Evolutionary conservation across 768 basidiomycete species (phyloP).

Genomic region (Rickenella mellea): DNA sequence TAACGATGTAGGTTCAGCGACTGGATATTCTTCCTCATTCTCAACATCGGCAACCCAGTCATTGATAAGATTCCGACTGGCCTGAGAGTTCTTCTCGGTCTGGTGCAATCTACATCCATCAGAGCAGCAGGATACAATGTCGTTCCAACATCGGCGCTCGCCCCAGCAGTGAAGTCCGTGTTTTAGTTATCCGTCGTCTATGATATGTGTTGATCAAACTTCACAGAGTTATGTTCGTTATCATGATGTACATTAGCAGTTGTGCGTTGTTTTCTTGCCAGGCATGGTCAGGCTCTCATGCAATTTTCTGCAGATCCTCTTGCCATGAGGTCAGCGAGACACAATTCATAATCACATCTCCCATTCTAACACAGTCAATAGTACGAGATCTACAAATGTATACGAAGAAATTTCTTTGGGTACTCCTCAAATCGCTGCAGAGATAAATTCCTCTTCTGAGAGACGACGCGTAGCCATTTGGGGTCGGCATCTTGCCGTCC

Average conservation of each 20-base stretch:
- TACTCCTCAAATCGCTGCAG: constrained; percentile 47
- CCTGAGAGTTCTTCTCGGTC: constrained; percentile 58
- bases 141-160: constrained; percentile 62
- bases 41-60: constrained; percentile 73
- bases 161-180: constrained; percentile 84
- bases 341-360: too few species aligned
- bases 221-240: constrained; percentile 67
- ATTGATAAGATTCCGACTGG: constrained; percentile 64
- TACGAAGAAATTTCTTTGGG: constrained; percentile 93
- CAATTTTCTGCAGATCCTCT: constrained; percentile 48
- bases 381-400: constrained; percentile 86
- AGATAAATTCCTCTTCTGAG: too few species aligned
- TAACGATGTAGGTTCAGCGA: constrained; percentile 74
- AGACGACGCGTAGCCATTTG: constrained; percentile 51
- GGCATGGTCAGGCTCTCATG: constrained; percentile 2
- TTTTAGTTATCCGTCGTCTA: background rate
- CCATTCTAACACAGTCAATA: too few species aligned
- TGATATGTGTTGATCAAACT: background rate
- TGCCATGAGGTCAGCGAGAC: too few species aligned
- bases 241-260: constrained; percentile 91
- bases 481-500: constrained; percentile 75
- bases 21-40: constrained; percentile 83
- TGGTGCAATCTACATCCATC: constrained; percentile 74
- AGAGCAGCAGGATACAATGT: constrained; percentile 82
- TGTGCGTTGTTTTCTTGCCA: constrained; percentile 37